Evolutionary conservation across 2,329 filamentous ascomycete genomes (phyloP), one percentile per base, ranked within the genome.

Genomic region (Scedosporium boydii): DNA sequence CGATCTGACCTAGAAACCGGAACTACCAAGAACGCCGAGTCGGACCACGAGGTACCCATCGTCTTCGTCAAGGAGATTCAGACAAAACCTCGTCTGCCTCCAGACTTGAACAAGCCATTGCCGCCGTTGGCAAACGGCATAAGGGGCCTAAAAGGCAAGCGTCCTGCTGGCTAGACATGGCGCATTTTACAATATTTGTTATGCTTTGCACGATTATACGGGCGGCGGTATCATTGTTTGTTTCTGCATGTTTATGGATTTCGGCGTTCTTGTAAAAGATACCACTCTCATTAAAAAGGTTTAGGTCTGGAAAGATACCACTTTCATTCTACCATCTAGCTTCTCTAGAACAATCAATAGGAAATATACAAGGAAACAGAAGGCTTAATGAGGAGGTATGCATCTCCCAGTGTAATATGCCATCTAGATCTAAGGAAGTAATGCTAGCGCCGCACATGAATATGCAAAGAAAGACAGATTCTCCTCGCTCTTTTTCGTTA

Each of bases 101-200:
- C 41, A 6, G 56, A 71, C 34, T 62, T 72, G 16, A 72, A 72
- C 64, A 73, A 72, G 58, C 71, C 71, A 0, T 63, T 72, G 9
- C 70, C 71, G 4, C 63, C 64, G 3, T 66, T 72, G 6, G 26
- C 41, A 5, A 63, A 59, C 18, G 23, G 38, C 16, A 46, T 23
- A 23, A 23, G 41, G 7, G 21, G n/a, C 18, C 3, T 16, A 27
- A 65, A 12, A 27, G 27, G 3, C 14, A 29, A 29, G 14, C 26
- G 34, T 12, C 23, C 27, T 44, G 44, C 18, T 21, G 4, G 26
- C 10, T 38, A 38, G 10, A 12, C 34, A 9, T 38, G 34, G 10
- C 9, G 6, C 10, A 38, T 38, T 38, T 38, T 38, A 14, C 34
- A 38, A 38, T 38, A 38, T 38, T 38, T 9, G 10, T 12, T 38